Conservation (phyloP, 768 basidiomycete genomes). For the Pleurotus platypus region DNA sequence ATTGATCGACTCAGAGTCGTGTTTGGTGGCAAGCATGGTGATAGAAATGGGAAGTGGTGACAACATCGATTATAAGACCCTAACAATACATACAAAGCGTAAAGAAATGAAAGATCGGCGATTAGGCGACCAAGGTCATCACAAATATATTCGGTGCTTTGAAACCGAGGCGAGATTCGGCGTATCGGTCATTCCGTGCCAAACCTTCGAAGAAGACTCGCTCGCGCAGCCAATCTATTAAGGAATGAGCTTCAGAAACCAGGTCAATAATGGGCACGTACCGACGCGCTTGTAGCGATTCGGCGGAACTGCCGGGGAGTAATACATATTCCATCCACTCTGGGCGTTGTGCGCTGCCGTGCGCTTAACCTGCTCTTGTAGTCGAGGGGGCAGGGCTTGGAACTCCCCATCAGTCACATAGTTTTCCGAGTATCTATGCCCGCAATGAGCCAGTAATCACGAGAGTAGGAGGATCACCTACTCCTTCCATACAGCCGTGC, state of each 20-base stretch:
- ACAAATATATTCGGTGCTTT: conserved; percentile 78
- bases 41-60: too few relatives aligned
- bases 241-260: background rate
- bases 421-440: conserved; percentile 63
- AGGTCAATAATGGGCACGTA: conserved; percentile 29
- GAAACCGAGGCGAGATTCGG: conserved; percentile 61
- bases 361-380: conserved; percentile 72
- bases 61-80: too few relatives aligned
- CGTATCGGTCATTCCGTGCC: conserved; percentile 56
- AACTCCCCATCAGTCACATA: conserved; percentile 67
- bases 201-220: conserved; percentile 67
- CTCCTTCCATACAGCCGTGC: conserved; percentile 72
- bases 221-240: conserved; percentile 75
- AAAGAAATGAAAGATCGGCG: too few relatives aligned
- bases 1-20: too few relatives aligned
- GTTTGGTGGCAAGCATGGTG: too few relatives aligned
- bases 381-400: conserved; percentile 49
- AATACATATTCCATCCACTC: conserved; percentile 36
- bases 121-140: conserved; percentile 53
- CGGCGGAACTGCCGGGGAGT: conserved; percentile 42
- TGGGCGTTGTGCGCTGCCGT: conserved; percentile 41
- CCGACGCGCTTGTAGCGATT: conserved; percentile 61
- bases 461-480: conserved; percentile 31
- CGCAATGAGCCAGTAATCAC: background rate
- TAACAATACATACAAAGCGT: too few relatives aligned